Evolutionary conservation across 306 rosid genomes (phyloP).

Genomic region (Castanopsis chinensis): DNA sequence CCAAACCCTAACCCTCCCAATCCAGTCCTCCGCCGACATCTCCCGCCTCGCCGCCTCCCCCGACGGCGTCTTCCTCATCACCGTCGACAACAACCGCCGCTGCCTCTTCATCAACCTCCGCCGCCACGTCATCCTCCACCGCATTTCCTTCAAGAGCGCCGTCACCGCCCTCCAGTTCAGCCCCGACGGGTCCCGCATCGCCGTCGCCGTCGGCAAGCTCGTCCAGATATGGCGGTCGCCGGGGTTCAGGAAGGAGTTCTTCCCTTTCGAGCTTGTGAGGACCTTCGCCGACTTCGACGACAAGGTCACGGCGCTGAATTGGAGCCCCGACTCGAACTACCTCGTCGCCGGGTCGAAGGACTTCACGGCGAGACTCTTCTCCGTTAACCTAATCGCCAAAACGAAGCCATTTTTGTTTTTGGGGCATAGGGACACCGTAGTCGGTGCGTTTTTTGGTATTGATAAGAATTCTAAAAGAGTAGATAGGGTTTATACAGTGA

Average conservation of each 20-base stretch:
- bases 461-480: conserved; percentile 60
- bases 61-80: conserved; percentile 68
- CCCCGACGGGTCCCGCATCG: conserved; percentile 59
- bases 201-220: conserved; percentile 75
- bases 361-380: conserved; percentile 64
- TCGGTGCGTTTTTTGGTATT: conserved; percentile 68
- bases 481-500: conserved; percentile 58
- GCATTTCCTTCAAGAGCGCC: conserved; percentile 69
- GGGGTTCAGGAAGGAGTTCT: conserved; percentile 58
- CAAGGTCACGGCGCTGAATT: conserved; percentile 59
- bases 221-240: conserved; percentile 91
- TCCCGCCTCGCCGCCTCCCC: conserved; percentile 76
- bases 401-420: conserved; percentile 62
- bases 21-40: conserved; percentile 77
- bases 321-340: conserved; percentile 78
- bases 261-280: conserved; percentile 66
- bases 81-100: conserved; percentile 72
- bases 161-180: conserved; percentile 59
- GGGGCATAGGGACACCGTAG: conserved; percentile 82
- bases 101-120: conserved; percentile 82
- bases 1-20: conserved; percentile 63
- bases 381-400: conserved; percentile 38
- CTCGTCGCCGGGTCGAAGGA: conserved; percentile 81
- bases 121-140: conserved; percentile 82
- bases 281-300: conserved; percentile 65